Evolutionary conservation across 495 filamentous ascomycete genomes (phyloP).

Genomic region (Beverwykella pulmonaria): DNA sequence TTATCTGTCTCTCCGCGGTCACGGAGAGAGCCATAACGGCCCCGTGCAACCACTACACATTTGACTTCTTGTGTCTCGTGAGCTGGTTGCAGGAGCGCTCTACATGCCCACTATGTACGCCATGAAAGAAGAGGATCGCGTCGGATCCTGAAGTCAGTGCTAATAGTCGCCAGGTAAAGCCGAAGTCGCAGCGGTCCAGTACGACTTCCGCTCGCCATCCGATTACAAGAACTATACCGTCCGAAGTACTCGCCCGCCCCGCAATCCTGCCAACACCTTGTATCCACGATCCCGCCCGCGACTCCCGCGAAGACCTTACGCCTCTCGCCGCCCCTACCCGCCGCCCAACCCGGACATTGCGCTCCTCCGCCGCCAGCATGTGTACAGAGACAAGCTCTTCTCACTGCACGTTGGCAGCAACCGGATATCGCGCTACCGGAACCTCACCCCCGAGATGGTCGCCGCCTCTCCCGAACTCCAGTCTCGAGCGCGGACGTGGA

Average conservation of each 20-base stretch:
- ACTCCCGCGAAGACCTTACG: conserved; percentile 6
- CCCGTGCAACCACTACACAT: conserved; percentile 78
- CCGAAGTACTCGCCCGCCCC: conserved; percentile 46
- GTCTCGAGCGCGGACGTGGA: conserved; percentile 82
- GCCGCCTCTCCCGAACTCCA: conserved; percentile 65
- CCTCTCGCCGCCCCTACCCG: conserved; percentile 8
- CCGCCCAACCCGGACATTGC: conserved; percentile 55
- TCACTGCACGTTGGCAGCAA: conserved; percentile 87
- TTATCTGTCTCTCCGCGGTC: conserved; percentile 75
- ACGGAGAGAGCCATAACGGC: conserved; percentile 69
- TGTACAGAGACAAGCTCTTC: conserved; percentile 77
- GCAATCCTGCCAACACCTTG: conserved; percentile 14
- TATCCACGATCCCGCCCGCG: not conserved
- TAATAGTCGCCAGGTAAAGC: conserved; percentile 59
- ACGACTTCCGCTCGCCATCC: conserved; percentile 57
- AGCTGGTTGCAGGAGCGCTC: conserved; percentile 78
- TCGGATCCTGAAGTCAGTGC: not conserved
- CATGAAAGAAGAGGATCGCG: not conserved
- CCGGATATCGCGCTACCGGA: conserved; percentile 72
- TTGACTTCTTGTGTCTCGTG: conserved; percentile 81
- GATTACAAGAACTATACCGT: conserved; percentile 61
- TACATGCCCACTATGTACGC: conserved; percentile 69
- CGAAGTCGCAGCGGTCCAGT: conserved; percentile 67
- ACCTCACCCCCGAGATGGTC: conserved; percentile 72
- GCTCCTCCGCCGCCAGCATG: conserved; percentile 66